phyloP scores from a whole-genome alignment of 2,329 filamentous ascomycete genomes.

The Apiospora saccharicola region DNA sequence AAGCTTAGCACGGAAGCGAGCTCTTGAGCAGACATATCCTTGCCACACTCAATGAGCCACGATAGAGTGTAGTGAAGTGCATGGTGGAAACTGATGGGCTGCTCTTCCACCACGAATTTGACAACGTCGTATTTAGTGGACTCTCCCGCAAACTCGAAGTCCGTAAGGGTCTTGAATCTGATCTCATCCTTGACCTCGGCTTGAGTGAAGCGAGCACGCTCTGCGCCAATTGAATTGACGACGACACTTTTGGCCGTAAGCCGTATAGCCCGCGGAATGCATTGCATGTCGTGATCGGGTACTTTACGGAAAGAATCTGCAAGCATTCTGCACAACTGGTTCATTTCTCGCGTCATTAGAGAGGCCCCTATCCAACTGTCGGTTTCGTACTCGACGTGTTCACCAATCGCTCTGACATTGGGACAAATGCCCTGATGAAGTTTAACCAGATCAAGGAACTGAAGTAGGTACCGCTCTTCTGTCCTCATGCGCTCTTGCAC shows the following conservation, averaged over 20 bases:
- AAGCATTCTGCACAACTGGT: conserved; percentile 87
- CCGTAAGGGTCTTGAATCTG: conserved; percentile 77
- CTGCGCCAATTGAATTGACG: conserved; percentile 86
- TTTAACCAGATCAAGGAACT: conserved; percentile 95
- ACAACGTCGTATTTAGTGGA: conserved; percentile 72
- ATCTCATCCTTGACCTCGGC: conserved; percentile 89
- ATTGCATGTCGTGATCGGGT: conserved; percentile 67
- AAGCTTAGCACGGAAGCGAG: conserved; percentile 76
- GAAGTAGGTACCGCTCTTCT: conserved; percentile 87
- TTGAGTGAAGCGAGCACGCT: conserved; percentile 83
- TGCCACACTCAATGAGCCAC: conserved; percentile 92
- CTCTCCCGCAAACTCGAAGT: conserved; percentile 80
- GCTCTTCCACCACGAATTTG: conserved; percentile 86
- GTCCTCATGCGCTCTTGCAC: conserved; percentile 85
- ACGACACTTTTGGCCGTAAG: conserved; percentile 85
- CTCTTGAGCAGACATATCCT: conserved; percentile 72
- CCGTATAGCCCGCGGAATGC: conserved; percentile 75
- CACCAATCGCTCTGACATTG: conserved; percentile 88
- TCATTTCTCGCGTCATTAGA: conserved; percentile 92
- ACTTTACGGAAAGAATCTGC: conserved; percentile 83
- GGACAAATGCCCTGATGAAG: conserved; percentile 97
- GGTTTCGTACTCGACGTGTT: conserved; percentile 97
- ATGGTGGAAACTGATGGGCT: conserved; percentile 96
- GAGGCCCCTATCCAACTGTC: conserved; percentile 98
- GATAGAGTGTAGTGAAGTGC: conserved; percentile 95